Percentiles rank a stretch among this genome's conserved stretches.
Conservation (phyloP, 169 alveolate species). For the Cryptosporidium ubiquitum region DNA sequence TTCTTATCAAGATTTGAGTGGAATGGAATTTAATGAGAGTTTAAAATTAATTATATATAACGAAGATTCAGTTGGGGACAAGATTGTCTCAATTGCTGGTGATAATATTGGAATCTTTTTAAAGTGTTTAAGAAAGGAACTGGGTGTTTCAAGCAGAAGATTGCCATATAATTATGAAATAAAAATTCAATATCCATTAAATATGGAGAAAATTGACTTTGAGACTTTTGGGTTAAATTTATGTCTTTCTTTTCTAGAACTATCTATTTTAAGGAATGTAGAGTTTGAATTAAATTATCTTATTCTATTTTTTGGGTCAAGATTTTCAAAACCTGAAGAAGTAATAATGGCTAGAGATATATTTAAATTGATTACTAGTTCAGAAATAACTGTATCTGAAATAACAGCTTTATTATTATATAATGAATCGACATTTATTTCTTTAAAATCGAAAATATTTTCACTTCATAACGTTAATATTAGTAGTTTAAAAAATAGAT, state of each 20-base stretch:
- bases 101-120: background rate
- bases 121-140: background rate
- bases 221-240: slow-evolving; percentile 10
- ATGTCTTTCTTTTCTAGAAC: background rate
- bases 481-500: background rate
- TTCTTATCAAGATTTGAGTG: background rate
- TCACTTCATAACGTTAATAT: background rate
- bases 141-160: background rate
- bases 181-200: background rate
- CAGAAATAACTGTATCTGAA: background rate
- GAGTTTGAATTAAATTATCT: background rate
- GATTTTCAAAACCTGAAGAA: slow-evolving; percentile 9
- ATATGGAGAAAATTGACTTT: background rate
- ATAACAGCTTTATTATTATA: background rate
- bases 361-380: background rate
- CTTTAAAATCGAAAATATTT: background rate
- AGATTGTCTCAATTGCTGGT: background rate
- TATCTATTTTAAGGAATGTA: background rate
- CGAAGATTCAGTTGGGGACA: background rate
- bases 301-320: background rate
- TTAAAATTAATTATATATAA: background rate
- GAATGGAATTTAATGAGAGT: background rate
- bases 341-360: slow-evolving; percentile 2
- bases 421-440: background rate
- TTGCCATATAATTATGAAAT: background rate